These are phyloP conservation scores for Neonectria magnoliae DNA, from an alignment of 2,329 filamentous ascomycete species.

Conservation along the genomic window DNA sequence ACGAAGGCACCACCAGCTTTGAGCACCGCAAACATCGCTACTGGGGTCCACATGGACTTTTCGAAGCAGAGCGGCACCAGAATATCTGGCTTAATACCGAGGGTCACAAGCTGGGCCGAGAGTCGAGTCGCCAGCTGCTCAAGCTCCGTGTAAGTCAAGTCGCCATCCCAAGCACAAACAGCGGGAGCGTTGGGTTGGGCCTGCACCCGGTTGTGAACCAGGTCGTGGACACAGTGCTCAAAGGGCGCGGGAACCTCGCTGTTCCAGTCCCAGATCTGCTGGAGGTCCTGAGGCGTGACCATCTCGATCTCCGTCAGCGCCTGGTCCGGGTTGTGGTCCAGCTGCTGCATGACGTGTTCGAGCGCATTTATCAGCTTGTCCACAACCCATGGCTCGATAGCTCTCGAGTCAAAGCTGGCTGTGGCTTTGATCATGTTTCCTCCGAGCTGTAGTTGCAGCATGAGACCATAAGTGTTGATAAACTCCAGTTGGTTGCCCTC, in stretches of 20 bases:
- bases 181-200: conserved; percentile 31
- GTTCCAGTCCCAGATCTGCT: conserved; percentile 31
- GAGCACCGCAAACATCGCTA: conserved; percentile 39
- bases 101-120: conserved; percentile 47
- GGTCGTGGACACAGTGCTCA: conserved; percentile 36
- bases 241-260: conserved; percentile 24
- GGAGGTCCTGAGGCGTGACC: conserved; percentile 21
- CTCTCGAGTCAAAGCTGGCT: conserved; percentile 17
- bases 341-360: conserved; percentile 8
- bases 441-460: neutral
- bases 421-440: neutral
- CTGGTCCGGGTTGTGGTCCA: neutral
- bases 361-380: neutral
- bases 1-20: conserved; percentile 40
- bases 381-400: neutral
- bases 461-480: conserved; percentile 9
- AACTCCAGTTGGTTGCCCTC: neutral
- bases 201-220: conserved; percentile 22
- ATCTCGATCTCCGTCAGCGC: neutral
- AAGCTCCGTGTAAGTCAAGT: conserved; percentile 54
- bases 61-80: conserved; percentile 37
- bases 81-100: conserved; percentile 42
- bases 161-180: conserved; percentile 40
- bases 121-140: conserved; percentile 51
- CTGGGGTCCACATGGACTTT: conserved; percentile 37